Conservation (phyloP, 1,284 basidiomycete genomes). For the Ceratobasidium sp. region DNA sequence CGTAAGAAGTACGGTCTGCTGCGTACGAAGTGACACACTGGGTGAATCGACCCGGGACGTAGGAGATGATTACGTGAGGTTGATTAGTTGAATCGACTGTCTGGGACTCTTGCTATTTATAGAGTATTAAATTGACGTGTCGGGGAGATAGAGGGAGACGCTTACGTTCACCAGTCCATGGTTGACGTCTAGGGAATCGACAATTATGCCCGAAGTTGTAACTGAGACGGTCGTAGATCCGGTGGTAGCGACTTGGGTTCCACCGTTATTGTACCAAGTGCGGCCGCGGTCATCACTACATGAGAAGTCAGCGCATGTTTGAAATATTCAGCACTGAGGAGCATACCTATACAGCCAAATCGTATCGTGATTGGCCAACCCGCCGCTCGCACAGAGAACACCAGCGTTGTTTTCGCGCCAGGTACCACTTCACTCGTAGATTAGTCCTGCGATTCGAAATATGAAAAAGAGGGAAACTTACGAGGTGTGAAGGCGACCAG, state of each 20-base stretch:
- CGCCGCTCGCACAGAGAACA: constrained; percentile 45
- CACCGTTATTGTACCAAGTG: constrained; percentile 48
- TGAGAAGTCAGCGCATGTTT: background rate
- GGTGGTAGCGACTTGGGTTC: constrained; percentile 46
- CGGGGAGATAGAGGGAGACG: background rate
- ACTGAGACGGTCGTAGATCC: constrained; percentile 45
- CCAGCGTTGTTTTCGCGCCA: constrained; percentile 48
- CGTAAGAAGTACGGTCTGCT: constrained; percentile 37
- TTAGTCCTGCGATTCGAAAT: background rate
- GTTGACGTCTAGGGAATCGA: constrained; percentile 47
- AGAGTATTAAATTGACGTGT: background rate
- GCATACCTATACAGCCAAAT: constrained; percentile 45
- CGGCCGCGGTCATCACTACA: constrained; percentile 47
- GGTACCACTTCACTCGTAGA: constrained; percentile 31
- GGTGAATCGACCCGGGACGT: constrained; percentile 49
- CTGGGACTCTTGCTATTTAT: constrained; percentile 47
- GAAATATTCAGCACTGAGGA: background rate
- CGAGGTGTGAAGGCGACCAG: constrained; percentile 46
- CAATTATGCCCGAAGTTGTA: constrained; percentile 47
- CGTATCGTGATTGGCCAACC: constrained; percentile 48
- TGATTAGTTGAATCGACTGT: constrained; percentile 43
- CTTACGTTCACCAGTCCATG: constrained; percentile 48
- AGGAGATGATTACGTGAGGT: constrained; percentile 48
- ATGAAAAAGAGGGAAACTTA: background rate
- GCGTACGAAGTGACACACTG: constrained; percentile 48